Conservation (phyloP, 148 eudicot species). For the Dysphania ambrosioides region DNA sequence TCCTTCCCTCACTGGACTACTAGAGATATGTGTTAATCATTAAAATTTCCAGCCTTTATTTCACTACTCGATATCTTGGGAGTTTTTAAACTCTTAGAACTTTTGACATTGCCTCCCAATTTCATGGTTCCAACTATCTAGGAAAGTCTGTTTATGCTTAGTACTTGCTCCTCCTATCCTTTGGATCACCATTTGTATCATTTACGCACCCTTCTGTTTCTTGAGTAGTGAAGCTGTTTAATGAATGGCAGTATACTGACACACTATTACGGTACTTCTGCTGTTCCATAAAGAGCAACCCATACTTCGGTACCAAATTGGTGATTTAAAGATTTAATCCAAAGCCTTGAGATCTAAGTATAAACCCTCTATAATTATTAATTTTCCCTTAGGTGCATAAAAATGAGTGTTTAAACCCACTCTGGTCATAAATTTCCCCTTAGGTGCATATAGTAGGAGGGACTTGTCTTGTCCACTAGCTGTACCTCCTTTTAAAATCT, state of each 20-base stretch:
- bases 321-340: neutral
- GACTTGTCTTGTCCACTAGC: too few species aligned
- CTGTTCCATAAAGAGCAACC: neutral
- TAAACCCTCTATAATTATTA: too few species aligned
- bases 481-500: too few species aligned
- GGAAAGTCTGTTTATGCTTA: neutral
- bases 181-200: neutral
- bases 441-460: too few species aligned
- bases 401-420: too few species aligned
- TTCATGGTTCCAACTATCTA: neutral
- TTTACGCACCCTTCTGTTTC: neutral
- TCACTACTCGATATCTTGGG: neutral
- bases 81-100: neutral
- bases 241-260: neutral
- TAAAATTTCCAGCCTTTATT: neutral
- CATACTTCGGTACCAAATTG: neutral
- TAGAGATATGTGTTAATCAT: neutral
- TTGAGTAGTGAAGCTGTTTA: neutral
- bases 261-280: neutral
- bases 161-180: neutral
- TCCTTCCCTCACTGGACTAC: neutral
- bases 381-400: too few species aligned
- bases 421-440: too few species aligned
- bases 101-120: too few species aligned
- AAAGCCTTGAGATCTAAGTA: too few species aligned